Conservation (phyloP, 2,329 filamentous ascomycete species). For the Colletotrichum cordylinicola region DNA sequence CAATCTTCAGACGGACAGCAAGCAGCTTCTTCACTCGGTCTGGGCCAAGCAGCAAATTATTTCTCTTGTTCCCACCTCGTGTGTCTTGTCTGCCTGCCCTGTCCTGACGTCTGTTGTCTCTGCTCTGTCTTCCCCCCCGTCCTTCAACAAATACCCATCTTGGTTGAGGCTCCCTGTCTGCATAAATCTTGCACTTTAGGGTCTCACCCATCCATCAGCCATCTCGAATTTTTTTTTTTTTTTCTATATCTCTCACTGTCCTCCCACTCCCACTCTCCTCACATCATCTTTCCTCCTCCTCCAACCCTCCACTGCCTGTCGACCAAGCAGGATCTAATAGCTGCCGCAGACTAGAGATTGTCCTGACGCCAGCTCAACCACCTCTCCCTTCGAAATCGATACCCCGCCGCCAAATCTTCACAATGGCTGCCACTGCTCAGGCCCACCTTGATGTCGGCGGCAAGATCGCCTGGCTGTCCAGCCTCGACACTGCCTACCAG, state of each 20-base stretch:
- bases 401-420: conserved; percentile 23
- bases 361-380: background rate
- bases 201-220: conserved; percentile 9
- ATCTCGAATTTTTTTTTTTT: conserved; percentile 9
- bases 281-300: background rate
- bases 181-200: conserved; percentile 5
- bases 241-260: conserved; percentile 8
- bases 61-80: conserved; percentile 5
- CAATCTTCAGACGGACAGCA: background rate
- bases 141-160: conserved; percentile 19
- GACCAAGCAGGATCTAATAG: conserved; percentile 11
- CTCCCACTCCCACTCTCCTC: background rate
- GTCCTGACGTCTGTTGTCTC: background rate
- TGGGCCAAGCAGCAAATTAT: conserved; percentile 9
- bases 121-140: background rate
- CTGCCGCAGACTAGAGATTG: background rate
- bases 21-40: background rate
- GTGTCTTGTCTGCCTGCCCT: background rate
- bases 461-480: conserved; percentile 69
- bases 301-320: background rate
- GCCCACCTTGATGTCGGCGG: conserved; percentile 84
- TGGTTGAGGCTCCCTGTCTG: conserved; percentile 13
- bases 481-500: conserved; percentile 86
- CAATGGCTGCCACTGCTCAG: conserved; percentile 70
- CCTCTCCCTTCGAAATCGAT: background rate